A percentile compares a stretch with the other conserved stretches of the same genome.
These are phyloP conservation scores for Vigna radiata DNA, from an alignment of 306 rosid species.

Conservation along the genomic window DNA sequence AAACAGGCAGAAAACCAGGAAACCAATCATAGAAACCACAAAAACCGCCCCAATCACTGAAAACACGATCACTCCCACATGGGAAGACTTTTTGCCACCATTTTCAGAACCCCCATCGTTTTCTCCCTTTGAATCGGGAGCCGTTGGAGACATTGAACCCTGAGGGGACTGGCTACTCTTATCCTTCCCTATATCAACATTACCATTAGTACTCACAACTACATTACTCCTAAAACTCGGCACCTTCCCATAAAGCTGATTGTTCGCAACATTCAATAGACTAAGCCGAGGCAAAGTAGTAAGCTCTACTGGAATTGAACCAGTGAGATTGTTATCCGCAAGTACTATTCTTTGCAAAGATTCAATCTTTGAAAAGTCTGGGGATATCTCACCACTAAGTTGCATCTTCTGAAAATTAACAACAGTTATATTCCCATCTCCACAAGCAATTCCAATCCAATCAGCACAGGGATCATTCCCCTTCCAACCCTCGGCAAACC, in stretches of 20 bases:
- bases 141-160: constrained; percentile 41
- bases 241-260: constrained; percentile 66
- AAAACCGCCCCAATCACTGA: constrained; percentile 67
- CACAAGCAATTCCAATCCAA: constrained; percentile 83
- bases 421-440: constrained; percentile 60
- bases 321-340: constrained; percentile 76
- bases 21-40: constrained; percentile 59
- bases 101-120: constrained; percentile 42
- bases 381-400: constrained; percentile 72
- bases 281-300: constrained; percentile 63
- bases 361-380: constrained; percentile 60
- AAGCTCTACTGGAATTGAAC: constrained; percentile 67
- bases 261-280: constrained; percentile 68
- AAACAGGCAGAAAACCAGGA: constrained; percentile 66
- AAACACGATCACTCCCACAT: constrained; percentile 63
- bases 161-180: constrained; percentile 38
- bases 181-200: constrained; percentile 70
- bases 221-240: constrained; percentile 71
- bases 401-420: constrained; percentile 82
- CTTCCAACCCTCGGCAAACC: constrained; percentile 78
- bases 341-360: constrained; percentile 68
- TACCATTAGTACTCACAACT: constrained; percentile 58
- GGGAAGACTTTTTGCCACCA: constrained; percentile 61
- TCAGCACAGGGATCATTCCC: constrained; percentile 75
- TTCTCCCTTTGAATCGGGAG: constrained; percentile 30